Conservation (phyloP, 2,329 filamentous ascomycete species). For the Penicillium frequentans region DNA sequence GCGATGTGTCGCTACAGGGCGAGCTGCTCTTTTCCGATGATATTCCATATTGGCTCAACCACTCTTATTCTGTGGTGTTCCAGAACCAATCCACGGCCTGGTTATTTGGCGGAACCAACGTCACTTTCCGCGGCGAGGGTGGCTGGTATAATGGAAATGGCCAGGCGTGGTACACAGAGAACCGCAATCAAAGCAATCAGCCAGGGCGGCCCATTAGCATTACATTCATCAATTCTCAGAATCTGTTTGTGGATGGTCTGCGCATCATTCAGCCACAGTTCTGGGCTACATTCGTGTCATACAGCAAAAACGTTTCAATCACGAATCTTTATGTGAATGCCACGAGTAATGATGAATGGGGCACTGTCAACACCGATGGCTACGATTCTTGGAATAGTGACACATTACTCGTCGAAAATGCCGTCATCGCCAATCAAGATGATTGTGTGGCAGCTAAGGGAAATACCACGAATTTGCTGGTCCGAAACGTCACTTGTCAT, state of each 20-base stretch:
- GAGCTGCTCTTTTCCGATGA: conserved; percentile 44
- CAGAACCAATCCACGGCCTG: conserved; percentile 59
- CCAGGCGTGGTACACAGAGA: conserved; percentile 57
- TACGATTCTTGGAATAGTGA: conserved; percentile 54
- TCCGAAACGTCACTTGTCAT: conserved; percentile 41
- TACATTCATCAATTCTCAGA: conserved; percentile 51
- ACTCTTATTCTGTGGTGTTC: conserved; percentile 54
- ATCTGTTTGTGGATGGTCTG: conserved; percentile 51
- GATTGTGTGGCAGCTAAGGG: conserved; percentile 45
- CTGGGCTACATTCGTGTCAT: conserved; percentile 50
- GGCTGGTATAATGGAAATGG: conserved; percentile 62
- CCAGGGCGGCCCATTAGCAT: conserved; percentile 54
- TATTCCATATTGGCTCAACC: conserved; percentile 54
- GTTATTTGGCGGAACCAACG: conserved; percentile 55
- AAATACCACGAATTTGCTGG: conserved; percentile 43
- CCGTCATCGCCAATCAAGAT: conserved; percentile 40
- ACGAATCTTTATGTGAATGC: conserved; percentile 56
- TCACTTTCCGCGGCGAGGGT: conserved; percentile 51
- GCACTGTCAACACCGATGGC: conserved; percentile 53
- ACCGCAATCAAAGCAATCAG: conserved; percentile 50
- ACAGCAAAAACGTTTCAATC: conserved; percentile 53
- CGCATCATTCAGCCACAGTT: conserved; percentile 53
- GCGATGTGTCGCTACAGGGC: conserved; percentile 28
- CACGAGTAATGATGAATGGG: conserved; percentile 46
- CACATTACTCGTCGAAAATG: conserved; percentile 48